phyloP scores from a whole-genome alignment of 495 filamentous ascomycete genomes.

The Penicillium cinerascens region DNA sequence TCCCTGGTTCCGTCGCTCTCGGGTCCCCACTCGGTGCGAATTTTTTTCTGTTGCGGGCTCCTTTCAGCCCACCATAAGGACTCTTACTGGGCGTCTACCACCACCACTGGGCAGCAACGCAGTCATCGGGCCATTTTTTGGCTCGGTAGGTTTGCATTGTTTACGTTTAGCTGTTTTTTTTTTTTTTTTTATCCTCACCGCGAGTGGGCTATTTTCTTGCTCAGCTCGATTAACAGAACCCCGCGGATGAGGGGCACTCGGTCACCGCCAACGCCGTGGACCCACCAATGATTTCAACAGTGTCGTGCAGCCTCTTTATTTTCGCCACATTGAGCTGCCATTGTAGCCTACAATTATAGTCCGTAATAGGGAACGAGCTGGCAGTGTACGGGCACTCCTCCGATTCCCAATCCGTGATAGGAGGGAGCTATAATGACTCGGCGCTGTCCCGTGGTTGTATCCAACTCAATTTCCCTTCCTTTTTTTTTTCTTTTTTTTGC shows the following conservation, averaged over 20 bases:
- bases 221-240: background rate
- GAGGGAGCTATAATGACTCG: background rate
- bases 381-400: background rate
- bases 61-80: conserved; percentile 17
- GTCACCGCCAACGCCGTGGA: conserved; percentile 18
- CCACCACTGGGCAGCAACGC: conserved; percentile 45
- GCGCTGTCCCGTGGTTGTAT: conserved; percentile 15
- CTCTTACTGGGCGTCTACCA: conserved; percentile 3
- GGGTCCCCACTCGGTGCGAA: conserved; percentile 22
- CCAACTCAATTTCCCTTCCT: conserved; percentile 14
- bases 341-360: background rate
- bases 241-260: conserved; percentile 18
- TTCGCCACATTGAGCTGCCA: conserved; percentile 5
- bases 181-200: conserved; percentile 11
- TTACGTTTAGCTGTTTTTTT: conserved; percentile 11
- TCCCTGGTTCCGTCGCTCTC: conserved; percentile 28
- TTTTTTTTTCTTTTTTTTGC: conserved; percentile 2
- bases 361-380: background rate
- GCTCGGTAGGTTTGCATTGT: conserved; percentile 5
- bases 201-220: background rate
- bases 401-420: background rate
- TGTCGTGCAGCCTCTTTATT: conserved; percentile 15
- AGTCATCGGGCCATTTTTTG: conserved; percentile 27
- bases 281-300: conserved; percentile 13
- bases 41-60: conserved; percentile 20